These are phyloP conservation scores for Castanea mollissima DNA, from an alignment of 306 rosid species.

Conservation along the genomic window DNA sequence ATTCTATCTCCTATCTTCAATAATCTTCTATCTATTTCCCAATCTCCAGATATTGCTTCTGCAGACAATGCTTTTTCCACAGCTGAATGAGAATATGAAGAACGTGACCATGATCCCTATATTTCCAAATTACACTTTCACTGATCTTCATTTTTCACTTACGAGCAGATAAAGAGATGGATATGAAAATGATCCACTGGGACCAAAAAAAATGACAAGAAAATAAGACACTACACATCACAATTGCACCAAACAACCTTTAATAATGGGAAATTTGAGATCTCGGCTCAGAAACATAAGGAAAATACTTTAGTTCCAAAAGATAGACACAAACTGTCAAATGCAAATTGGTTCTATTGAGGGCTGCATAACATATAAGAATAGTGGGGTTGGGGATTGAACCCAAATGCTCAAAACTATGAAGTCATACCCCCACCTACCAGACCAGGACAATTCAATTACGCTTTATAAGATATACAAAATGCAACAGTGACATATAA, in stretches of 20 bases:
- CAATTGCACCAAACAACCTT: background rate
- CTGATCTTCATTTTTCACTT: constrained; percentile 8
- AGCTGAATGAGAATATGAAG: constrained; percentile 56
- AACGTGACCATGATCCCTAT: constrained; percentile 96
- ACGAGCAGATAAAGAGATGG: background rate
- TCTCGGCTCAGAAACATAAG: background rate
- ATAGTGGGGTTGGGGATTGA: background rate
- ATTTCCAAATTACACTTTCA: constrained; percentile 13
- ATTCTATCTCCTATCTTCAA: constrained; percentile 85
- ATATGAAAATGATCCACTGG: background rate
- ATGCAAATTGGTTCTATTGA: background rate
- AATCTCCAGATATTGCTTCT: constrained; percentile 58
- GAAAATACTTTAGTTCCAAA: background rate
- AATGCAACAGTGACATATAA: background rate
- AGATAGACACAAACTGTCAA: background rate
- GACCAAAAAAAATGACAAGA: background rate
- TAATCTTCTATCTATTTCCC: constrained; percentile 95
- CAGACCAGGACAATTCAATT: background rate
- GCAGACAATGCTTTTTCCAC: constrained; percentile 56
- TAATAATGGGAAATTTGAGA: background rate
- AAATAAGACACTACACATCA: background rate
- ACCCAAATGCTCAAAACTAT: background rate
- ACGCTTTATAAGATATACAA: background rate
- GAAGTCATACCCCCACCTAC: background rate
- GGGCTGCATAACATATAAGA: background rate